Evolutionary conservation across 1,284 basidiomycete species (phyloP).

Genomic region (Heterobasidion occidentale): DNA sequence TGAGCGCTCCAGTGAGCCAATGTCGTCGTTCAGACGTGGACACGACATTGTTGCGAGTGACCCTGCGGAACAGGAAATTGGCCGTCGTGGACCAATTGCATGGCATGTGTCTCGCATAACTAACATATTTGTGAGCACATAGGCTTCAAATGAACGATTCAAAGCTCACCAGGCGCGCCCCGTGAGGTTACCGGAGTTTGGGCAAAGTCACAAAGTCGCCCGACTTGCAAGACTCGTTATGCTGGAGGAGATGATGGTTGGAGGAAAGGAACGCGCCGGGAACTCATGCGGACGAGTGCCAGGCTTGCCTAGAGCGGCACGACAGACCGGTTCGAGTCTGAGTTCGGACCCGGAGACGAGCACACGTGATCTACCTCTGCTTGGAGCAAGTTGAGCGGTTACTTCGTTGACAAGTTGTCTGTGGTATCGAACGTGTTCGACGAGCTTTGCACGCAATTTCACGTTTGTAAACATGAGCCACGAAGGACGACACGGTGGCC

Average conservation of each 20-base stretch:
- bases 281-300: too few species aligned
- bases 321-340: too few species aligned
- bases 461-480: slow-evolving; percentile 32
- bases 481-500: slow-evolving; percentile 31
- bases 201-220: not conserved
- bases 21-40: not conserved
- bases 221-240: not conserved
- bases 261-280: not conserved
- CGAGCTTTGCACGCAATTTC: not conserved
- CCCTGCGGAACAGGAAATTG: slow-evolving; percentile 18
- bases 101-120: slow-evolving; percentile 42
- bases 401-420: not conserved
- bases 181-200: not conserved
- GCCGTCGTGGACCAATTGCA: slow-evolving; percentile 44
- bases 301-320: too few species aligned
- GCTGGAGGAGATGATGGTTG: not conserved
- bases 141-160: not conserved
- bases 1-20: not conserved
- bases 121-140: not conserved
- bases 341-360: not conserved
- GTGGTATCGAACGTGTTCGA: not conserved
- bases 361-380: not conserved
- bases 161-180: slow-evolving; percentile 1
- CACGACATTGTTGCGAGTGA: not conserved
- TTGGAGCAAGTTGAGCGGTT: too few species aligned